phyloP scores from a whole-genome alignment of 2,329 filamentous ascomycete genomes.

The Elsinoe ampelina region DNA sequence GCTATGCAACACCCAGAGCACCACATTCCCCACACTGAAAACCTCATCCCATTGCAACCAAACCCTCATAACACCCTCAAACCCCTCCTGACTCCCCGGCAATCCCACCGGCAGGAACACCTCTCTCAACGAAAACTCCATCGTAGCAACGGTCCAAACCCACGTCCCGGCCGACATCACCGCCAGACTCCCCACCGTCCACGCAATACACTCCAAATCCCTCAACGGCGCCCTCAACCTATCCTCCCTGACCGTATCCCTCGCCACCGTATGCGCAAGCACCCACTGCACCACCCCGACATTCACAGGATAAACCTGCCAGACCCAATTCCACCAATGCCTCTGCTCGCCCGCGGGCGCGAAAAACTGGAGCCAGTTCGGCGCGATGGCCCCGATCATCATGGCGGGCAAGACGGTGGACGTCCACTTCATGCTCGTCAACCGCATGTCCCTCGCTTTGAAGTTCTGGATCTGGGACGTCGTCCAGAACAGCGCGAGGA shows the following conservation, averaged over 20 bases:
- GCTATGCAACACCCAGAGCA: slow-evolving; percentile 27
- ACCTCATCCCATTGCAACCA: slow-evolving; percentile 13
- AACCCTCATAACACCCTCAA: not conserved
- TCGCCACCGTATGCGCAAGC: slow-evolving; percentile 19
- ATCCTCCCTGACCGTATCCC: slow-evolving; percentile 19
- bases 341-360: slow-evolving; percentile 15
- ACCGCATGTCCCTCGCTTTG: slow-evolving; percentile 26
- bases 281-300: slow-evolving; percentile 18
- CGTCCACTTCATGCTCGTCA: slow-evolving; percentile 23
- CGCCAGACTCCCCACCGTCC: slow-evolving; percentile 12
- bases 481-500: slow-evolving; percentile 32
- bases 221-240: slow-evolving; percentile 13
- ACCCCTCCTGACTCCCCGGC: not conserved
- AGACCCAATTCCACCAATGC: slow-evolving; percentile 12
- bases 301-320: slow-evolving; percentile 15
- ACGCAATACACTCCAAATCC: slow-evolving; percentile 17
- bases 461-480: slow-evolving; percentile 28
- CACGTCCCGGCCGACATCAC: slow-evolving; percentile 13
- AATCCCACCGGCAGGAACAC: slow-evolving; percentile 6
- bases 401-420: slow-evolving; percentile 26
- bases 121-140: not conserved
- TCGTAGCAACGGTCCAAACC: slow-evolving; percentile 3
- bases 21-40: slow-evolving; percentile 12
- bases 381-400: slow-evolving; percentile 21
- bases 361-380: slow-evolving; percentile 16